phyloP scores from a whole-genome alignment of 768 basidiomycete genomes.

The Serpula lacrymans region DNA sequence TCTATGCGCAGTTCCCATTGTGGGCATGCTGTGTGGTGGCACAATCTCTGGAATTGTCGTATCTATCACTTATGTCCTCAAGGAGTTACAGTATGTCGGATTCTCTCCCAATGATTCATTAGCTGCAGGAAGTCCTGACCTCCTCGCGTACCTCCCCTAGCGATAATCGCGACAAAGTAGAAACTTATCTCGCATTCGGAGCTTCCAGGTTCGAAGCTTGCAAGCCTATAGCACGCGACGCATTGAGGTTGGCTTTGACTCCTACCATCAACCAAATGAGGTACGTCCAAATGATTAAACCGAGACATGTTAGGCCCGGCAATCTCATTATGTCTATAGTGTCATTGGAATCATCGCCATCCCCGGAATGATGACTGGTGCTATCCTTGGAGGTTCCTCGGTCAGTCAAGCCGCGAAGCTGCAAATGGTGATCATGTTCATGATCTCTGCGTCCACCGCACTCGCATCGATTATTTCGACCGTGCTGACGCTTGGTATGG shows the following conservation, averaged over 20 bases:
- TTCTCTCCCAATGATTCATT: not conserved
- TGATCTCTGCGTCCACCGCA: slow-evolving; percentile 78
- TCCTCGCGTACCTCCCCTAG: too few species aligned
- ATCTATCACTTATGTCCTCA: slow-evolving; percentile 64
- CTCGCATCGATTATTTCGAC: slow-evolving; percentile 68
- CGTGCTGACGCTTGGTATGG: slow-evolving; percentile 52
- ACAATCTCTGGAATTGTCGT: slow-evolving; percentile 77
- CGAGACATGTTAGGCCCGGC: not conserved
- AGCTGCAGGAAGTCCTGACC: not conserved
- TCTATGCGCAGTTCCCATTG: slow-evolving; percentile 58
- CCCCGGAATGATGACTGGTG: slow-evolving; percentile 91
- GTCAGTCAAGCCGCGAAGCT: slow-evolving; percentile 82
- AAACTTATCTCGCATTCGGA: slow-evolving; percentile 83
- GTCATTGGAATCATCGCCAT: slow-evolving; percentile 77
- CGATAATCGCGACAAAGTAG: slow-evolving; percentile 82
- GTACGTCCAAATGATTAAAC: slow-evolving; percentile 37
- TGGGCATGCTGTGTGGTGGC: slow-evolving; percentile 84
- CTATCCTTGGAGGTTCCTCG: slow-evolving; percentile 81
- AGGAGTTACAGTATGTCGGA: slow-evolving; percentile 63
- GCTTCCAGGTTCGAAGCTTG: slow-evolving; percentile 84
- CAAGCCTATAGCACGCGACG: slow-evolving; percentile 72
- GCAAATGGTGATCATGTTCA: slow-evolving; percentile 94
- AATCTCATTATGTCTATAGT: slow-evolving; percentile 30
- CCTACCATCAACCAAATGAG: slow-evolving; percentile 89
- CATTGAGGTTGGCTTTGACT: slow-evolving; percentile 73